These are phyloP conservation scores for Xerocomus amazonicus DNA, from an alignment of 1,284 basidiomycete species.

Conservation along the genomic window DNA sequence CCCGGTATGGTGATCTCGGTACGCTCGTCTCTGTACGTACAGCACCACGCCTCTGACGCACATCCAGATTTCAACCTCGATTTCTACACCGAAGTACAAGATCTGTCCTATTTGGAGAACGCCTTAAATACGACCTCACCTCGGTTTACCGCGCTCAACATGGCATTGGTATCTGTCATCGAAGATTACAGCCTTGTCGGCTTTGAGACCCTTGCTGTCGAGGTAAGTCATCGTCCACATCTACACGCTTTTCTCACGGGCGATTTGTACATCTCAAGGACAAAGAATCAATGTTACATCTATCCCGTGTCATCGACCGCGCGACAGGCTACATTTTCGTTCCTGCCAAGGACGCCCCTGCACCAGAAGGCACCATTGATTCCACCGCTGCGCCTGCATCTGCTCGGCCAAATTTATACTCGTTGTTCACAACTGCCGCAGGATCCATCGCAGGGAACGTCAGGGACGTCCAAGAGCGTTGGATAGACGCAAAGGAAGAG, in stretches of 20 bases:
- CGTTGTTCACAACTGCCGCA: slow-evolving; percentile 64
- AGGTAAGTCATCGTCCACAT: slow-evolving; percentile 47
- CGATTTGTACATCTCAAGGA: slow-evolving; percentile 50
- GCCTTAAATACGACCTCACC: slow-evolving; percentile 63
- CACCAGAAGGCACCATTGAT: slow-evolving; percentile 50
- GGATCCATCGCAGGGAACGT: slow-evolving; percentile 57
- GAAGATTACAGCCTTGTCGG: slow-evolving; percentile 95
- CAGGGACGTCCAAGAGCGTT: slow-evolving; percentile 84
- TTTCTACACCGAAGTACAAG: slow-evolving; percentile 98
- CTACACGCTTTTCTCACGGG: background rate
- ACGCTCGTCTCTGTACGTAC: slow-evolving; percentile 13
- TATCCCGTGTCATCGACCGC: slow-evolving; percentile 80
- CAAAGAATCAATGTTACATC: slow-evolving; percentile 87
- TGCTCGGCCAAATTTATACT: slow-evolving; percentile 57
- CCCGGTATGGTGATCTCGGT: slow-evolving; percentile 88
- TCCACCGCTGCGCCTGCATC: slow-evolving; percentile 40
- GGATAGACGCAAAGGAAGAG: slow-evolving; percentile 74
- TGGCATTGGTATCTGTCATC: slow-evolving; percentile 86
- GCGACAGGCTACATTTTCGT: slow-evolving; percentile 88
- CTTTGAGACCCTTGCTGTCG: slow-evolving; percentile 96
- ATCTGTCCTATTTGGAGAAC: slow-evolving; percentile 85
- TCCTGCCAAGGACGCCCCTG: slow-evolving; percentile 49
- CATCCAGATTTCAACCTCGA: slow-evolving; percentile 89
- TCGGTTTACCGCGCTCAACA: slow-evolving; percentile 77
- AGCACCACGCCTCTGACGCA: slow-evolving; percentile 4